Base-by-base conservation (phyloP, 306 rosid genomes). In the Pterocarpus santalinus region DNA sequence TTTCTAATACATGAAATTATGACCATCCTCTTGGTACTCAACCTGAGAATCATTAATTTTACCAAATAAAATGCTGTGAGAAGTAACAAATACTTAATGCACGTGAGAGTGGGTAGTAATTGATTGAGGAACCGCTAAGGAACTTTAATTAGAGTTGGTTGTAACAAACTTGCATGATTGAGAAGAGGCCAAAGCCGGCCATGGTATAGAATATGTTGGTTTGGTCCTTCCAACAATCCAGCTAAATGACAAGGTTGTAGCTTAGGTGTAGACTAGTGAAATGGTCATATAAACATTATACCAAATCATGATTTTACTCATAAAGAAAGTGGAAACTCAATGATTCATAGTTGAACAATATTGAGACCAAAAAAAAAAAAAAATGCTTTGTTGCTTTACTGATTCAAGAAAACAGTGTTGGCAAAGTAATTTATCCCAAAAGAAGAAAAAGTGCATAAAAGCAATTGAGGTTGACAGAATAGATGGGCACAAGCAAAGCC, bases 111-210 rank as follows among this genome's bases (percentile, higher is more conserved):
- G 72, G 53, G 46, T 38, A 15, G 28, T 47, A 85, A 79, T 52
- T 67, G 58, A 78, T 69, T 58, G 74, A 73, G 71, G 58, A 63
- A 63, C 61, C 72, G 58, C 65, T 5, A 55, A 36, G 9, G 22
- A 53, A 76, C 65, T 64, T 69, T 64, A 44, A 70, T 76, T 46
- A 55, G 61, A 8, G 72, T 85, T 81, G 46, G 85, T 81, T 81
- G 82, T 71, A 81, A 85, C 88, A 85, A 85, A 85, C 73, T 15
- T 75, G 75, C 57, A 83, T 83, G 65, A 83, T 83, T 78, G 65
- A 41, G 36, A 69, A 80, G 47, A 46, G 46, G 67, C 60, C 64
- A 38, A 22, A 79, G 74, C 69, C 84, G 81, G 73, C 78, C 77
- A 68, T 33, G 46, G 56, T 44, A 61, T 55, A 65, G n/a, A 72